These are phyloP conservation scores for Pyrenophora teres DNA, from an alignment of 2,329 filamentous ascomycete species.

Conservation along the genomic window DNA sequence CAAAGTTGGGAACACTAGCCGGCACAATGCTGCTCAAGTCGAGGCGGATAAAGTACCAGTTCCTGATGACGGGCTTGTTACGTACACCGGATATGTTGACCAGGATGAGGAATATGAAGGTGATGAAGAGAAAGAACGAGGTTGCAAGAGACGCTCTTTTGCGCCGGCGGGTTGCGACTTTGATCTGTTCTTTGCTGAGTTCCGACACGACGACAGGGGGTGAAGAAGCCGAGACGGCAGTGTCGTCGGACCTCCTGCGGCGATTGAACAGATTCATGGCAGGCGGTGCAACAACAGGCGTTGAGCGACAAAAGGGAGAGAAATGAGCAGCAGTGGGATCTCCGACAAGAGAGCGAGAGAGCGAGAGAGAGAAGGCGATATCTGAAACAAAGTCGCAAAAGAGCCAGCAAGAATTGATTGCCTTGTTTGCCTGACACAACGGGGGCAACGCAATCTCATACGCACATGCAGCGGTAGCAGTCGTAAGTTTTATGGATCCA, in stretches of 20 bases:
- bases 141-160: constrained; percentile 67
- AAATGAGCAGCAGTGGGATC: background rate
- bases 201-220: constrained; percentile 30
- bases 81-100: constrained; percentile 78
- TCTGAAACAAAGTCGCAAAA: constrained; percentile 8
- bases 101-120: constrained; percentile 78
- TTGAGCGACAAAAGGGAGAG: constrained; percentile 3
- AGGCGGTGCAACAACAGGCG: background rate
- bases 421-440: background rate
- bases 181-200: constrained; percentile 44
- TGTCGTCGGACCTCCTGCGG: constrained; percentile 23
- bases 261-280: constrained; percentile 34
- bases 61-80: constrained; percentile 63
- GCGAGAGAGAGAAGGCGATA: background rate
- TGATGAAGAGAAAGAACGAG: constrained; percentile 72
- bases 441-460: constrained; percentile 19
- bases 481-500: constrained; percentile 30
- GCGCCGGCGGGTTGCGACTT: constrained; percentile 55
- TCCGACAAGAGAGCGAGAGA: constrained; percentile 1
- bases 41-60: constrained; percentile 84
- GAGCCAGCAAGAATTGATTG: background rate
- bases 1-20: constrained; percentile 69
- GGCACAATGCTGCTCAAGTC: constrained; percentile 83
- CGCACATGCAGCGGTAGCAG: constrained; percentile 28
- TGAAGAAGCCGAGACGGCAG: constrained; percentile 13